These are phyloP conservation scores for Hypoxylon sp. DNA, from an alignment of 2,329 filamentous ascomycete genomes.

Conservation along the genomic window DNA sequence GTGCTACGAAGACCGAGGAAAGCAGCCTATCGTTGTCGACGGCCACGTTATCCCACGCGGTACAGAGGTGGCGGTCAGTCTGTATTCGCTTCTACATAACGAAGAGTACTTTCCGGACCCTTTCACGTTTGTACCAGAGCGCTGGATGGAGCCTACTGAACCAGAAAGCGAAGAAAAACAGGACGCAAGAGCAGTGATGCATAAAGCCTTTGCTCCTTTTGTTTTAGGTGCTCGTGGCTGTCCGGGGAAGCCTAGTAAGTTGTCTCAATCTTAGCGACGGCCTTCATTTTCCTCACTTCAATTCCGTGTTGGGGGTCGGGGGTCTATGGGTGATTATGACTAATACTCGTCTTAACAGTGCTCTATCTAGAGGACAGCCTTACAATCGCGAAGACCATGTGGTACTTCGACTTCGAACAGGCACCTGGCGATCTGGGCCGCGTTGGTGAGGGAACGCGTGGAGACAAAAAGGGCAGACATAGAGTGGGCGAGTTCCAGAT, in stretches of 20 bases:
- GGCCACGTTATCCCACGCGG: conserved; percentile 14
- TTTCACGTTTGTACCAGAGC: conserved; percentile 12
- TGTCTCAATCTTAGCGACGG: too few relatives aligned
- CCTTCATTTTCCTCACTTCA: too few relatives aligned
- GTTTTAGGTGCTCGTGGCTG: conserved; percentile 2
- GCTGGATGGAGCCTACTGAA: conserved; percentile 1
- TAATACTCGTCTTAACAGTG: neutral
- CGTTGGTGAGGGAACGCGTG: neutral
- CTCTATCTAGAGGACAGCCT: conserved; percentile 9
- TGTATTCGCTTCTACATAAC: conserved; percentile 10
- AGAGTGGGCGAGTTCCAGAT: neutral
- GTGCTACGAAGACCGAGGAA: neutral
- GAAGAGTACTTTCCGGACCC: conserved; percentile 11
- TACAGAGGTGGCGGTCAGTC: conserved; percentile 1
- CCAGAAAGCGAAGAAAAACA: neutral
- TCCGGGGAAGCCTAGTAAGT: conserved; percentile 2
- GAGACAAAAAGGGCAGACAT: neutral
- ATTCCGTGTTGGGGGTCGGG: too few relatives aligned
- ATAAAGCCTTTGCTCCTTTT: conserved; percentile 10
- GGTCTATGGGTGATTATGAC: too few relatives aligned
- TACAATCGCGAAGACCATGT: conserved; percentile 9
- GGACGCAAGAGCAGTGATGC: neutral
- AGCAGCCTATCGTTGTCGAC: conserved; percentile 4
- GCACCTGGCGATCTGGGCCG: neutral
- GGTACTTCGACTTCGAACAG: conserved; percentile 13